A percentile compares a stretch with the other conserved stretches of the same genome.
Evolutionary conservation across 2,329 filamentous ascomycete species (phyloP).

Genomic region (Sporothrix variecibatus): DNA sequence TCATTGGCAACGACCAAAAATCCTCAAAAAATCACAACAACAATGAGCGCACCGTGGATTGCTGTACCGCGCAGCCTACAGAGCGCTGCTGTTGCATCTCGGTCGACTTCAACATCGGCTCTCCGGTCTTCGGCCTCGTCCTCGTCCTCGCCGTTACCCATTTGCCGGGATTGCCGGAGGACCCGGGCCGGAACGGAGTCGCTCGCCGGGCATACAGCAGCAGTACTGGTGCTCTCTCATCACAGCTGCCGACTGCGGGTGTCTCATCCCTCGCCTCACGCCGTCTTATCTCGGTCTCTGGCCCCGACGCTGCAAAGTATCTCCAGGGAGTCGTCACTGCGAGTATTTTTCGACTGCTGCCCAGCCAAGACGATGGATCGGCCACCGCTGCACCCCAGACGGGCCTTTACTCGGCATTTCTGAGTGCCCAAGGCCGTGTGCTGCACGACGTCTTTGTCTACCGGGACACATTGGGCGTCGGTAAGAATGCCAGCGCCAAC

Average conservation of each 20-base stretch:
- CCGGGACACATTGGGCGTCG: slow-evolving; percentile 49
- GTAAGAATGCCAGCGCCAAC: background rate
- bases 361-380: slow-evolving; percentile 36
- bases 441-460: slow-evolving; percentile 92
- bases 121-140: background rate
- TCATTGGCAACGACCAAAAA: background rate
- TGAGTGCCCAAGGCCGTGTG: slow-evolving; percentile 82
- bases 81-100: background rate
- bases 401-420: slow-evolving; percentile 78
- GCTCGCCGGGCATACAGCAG: slow-evolving; percentile 17
- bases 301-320: slow-evolving; percentile 78
- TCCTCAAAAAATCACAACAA: background rate
- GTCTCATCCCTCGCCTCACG: slow-evolving; percentile 68
- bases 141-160: background rate
- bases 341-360: slow-evolving; percentile 53
- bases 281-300: slow-evolving; percentile 75
- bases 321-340: slow-evolving; percentile 86
- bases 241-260: slow-evolving; percentile 47
- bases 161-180: slow-evolving; percentile 19
- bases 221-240: slow-evolving; percentile 30
- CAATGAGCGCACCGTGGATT: slow-evolving; percentile 12
- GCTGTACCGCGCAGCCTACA: slow-evolving; percentile 14
- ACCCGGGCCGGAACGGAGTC: background rate
- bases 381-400: slow-evolving; percentile 35
- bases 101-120: slow-evolving; percentile 22